Evolutionary conservation across 2,329 filamentous ascomycete genomes (phyloP).

Genomic region (Grosmannia huntii): DNA sequence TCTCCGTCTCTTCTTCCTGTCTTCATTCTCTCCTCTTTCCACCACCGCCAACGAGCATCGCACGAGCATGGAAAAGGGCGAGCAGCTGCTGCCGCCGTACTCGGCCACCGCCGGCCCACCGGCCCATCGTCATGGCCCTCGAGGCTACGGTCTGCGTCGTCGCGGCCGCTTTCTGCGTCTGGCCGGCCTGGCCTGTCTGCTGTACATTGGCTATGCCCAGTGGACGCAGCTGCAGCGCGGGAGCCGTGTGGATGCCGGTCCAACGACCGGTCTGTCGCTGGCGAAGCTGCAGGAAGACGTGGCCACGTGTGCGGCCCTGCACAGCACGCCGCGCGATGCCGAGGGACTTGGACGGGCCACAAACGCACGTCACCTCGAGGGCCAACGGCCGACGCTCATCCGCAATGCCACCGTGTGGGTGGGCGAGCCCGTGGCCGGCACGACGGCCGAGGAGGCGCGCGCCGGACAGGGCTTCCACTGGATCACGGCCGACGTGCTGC

Average conservation of each 20-base stretch:
- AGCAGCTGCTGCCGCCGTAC: slow-evolving; percentile 29
- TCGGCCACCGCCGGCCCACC: slow-evolving; percentile 14
- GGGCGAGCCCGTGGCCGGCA: slow-evolving; percentile 44
- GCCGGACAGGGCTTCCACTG: slow-evolving; percentile 48
- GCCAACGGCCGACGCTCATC: slow-evolving; percentile 47
- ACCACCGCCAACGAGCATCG: neutral
- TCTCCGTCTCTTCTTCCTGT: neutral
- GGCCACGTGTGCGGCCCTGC: slow-evolving; percentile 41
- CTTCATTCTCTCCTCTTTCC: neutral
- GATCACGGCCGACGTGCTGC: slow-evolving; percentile 45
- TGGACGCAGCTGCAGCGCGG: slow-evolving; percentile 24
- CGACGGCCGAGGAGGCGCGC: slow-evolving; percentile 38
- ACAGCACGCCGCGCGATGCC: slow-evolving; percentile 40
- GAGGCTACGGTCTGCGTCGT: slow-evolving; percentile 14
- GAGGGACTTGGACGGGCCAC: slow-evolving; percentile 40
- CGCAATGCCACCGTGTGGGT: slow-evolving; percentile 55
- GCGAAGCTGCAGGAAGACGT: slow-evolving; percentile 41
- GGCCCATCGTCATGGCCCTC: neutral
- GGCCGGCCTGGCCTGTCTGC: slow-evolving; percentile 32
- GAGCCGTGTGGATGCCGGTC: neutral
- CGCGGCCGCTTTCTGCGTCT: slow-evolving; percentile 31
- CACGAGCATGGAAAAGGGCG: slow-evolving; percentile 25
- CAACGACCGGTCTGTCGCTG: slow-evolving; percentile 28
- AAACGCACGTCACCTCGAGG: slow-evolving; percentile 48
- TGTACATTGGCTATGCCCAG: slow-evolving; percentile 33